These are phyloP conservation scores for Russula abietina DNA, from an alignment of 768 basidiomycete genomes.

Conservation along the genomic window DNA sequence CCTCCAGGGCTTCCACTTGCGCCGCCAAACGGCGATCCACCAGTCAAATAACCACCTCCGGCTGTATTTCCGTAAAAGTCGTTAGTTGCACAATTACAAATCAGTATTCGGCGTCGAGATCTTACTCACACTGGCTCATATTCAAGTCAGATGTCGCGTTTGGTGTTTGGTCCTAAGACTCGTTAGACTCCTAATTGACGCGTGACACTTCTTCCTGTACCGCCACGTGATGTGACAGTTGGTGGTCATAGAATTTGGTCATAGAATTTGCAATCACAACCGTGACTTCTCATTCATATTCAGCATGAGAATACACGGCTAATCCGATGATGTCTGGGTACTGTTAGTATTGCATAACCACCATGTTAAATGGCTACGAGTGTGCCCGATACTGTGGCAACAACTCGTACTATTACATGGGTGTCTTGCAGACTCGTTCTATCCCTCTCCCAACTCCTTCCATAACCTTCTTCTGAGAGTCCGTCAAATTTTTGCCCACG, in stretches of 20 bases:
- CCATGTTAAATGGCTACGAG: not conserved
- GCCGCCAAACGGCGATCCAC: slow-evolving; percentile 54
- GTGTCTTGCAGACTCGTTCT: slow-evolving; percentile 42
- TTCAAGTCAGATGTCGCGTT: not conserved
- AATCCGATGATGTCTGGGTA: not conserved
- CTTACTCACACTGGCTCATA: slow-evolving; percentile 21
- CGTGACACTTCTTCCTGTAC: slow-evolving; percentile 22
- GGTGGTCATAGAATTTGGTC: not conserved
- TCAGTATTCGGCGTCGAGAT: slow-evolving; percentile 39
- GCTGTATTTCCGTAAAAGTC: slow-evolving; percentile 38
- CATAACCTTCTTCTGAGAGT: slow-evolving; percentile 63
- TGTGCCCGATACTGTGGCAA: not conserved
- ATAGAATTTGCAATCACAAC: too few species aligned
- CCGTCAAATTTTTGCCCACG: slow-evolving; percentile 58
- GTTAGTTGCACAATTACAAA: slow-evolving; percentile 20
- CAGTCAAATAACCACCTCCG: slow-evolving; percentile 54
- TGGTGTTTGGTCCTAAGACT: too few species aligned
- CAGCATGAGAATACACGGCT: too few species aligned
- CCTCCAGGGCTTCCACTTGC: slow-evolving; percentile 57
- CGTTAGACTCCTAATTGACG: not conserved
- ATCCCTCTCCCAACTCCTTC: slow-evolving; percentile 72
- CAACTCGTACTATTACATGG: slow-evolving; percentile 23
- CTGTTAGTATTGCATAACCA: not conserved
- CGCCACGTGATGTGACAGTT: slow-evolving; percentile 7
- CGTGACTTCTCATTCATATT: too few species aligned